Conservation (phyloP, 352 stramenopile species). For the Phytopythium litorale region DNA sequence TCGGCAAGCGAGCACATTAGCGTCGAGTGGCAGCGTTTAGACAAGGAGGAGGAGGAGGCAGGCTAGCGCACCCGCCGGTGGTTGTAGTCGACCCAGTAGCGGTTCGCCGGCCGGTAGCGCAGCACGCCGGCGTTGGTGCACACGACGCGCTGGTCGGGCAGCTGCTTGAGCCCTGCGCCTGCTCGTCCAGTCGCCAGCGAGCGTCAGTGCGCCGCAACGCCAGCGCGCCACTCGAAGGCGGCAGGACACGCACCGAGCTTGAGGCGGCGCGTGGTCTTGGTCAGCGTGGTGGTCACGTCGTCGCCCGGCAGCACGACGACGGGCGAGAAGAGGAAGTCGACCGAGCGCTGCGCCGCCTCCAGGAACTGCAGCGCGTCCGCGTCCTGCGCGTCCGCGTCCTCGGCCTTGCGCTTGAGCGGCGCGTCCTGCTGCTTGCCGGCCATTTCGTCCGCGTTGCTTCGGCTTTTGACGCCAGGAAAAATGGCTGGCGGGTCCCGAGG, state of each 20-base stretch:
- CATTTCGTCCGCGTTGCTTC: conserved; percentile 23
- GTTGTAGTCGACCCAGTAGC: conserved; percentile 89
- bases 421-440: conserved; percentile 10
- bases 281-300: conserved; percentile 74
- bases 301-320: conserved; percentile 71
- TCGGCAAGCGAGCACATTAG: background rate
- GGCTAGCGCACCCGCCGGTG: conserved; percentile 61
- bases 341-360: conserved; percentile 63
- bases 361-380: conserved; percentile 56
- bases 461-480: background rate
- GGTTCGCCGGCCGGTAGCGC: conserved; percentile 81
- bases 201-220: too few species aligned
- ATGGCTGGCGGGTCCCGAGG: conserved; percentile 5
- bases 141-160: conserved; percentile 53
- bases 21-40: too few species aligned
- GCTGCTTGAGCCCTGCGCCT: conserved; percentile 64
- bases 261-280: conserved; percentile 62
- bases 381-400: conserved; percentile 21
- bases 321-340: conserved; percentile 78
- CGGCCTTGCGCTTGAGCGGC: conserved; percentile 44
- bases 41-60: too few species aligned
- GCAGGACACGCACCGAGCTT: conserved; percentile 45
- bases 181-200: background rate
- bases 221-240: too few species aligned
- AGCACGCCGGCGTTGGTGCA: conserved; percentile 83